Evolutionary conservation across 2,329 filamentous ascomycete genomes (phyloP), one percentile per base, ranked within the genome.

Genomic region (Sporothrix humicola): DNA sequence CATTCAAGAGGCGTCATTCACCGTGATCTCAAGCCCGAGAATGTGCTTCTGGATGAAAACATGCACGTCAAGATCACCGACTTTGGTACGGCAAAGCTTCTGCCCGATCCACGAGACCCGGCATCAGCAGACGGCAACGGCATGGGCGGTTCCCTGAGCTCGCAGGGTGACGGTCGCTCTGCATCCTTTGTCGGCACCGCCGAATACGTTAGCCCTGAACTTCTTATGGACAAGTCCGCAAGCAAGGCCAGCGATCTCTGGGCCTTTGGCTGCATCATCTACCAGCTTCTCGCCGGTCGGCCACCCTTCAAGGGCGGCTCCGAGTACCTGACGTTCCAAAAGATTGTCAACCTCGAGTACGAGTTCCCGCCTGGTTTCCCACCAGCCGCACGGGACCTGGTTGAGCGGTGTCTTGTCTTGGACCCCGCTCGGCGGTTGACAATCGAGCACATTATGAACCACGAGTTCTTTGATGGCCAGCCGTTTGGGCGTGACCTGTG

Each of bases 31-130:
- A 99, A 99, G 80, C 96, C 96, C 0, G 96, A 99, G 81, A 99
- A 99, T 77, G 95, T 99, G 3, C 87, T 99, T 7, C 86, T 99
- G 52, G 96, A 99, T 81, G 92, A 95, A 76, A 92, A 97, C 79
- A 97, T 98, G 93, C 94, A 98, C 79, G 91, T 98, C 83, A 99
- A 99, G 81, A 98, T 99, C 77, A 99, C 96, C 8, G 96, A 99
- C 82, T 99, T 99, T 80, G 96, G 96, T 58, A 99, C 96, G 0
- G 96, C 96, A n/a, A 98, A 98, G 81, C 89, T 99, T 75, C 85
- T 99, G 63, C 91, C 91, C 69, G 86, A 87, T 76, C 87, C 84
- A 77, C 83, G 83, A 81, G 82, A 82, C 79, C 82, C 82, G 15
- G 82, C 86, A 80, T 79, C 85, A 73, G 82, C 83, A 2, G 82